Base-by-base conservation (phyloP, 371 early-diverging fungal species). In the Fennellomyces sp. region DNA sequence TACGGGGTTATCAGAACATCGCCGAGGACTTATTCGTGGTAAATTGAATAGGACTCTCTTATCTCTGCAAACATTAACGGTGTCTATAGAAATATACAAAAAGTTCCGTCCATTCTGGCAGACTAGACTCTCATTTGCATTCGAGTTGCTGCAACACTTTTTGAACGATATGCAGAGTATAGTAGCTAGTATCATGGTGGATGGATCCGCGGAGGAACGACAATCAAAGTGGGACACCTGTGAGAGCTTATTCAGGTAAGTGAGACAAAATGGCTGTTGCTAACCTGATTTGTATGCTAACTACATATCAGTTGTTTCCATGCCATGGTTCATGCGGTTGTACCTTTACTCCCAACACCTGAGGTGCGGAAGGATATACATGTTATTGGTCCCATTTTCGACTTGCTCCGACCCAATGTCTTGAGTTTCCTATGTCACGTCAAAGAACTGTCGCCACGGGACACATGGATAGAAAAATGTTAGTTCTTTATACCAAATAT, bases 61-160 rank as follows among this genome's bases (percentile, higher is more conserved):
- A 5, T 28, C 56, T 13, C n/a, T 52, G 15, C 5, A 19, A 38
- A 29, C n/a, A n/a, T n/a, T n/a, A n/a, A n/a, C n/a, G n/a, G n/a
- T n/a, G n/a, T n/a, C n/a, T n/a, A n/a, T 56, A 41, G 53, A 61
- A 4, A 56, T 66, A 7, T 69, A 63, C 31, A 41, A 36, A n/a
- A 67, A 60, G 42, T 65, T 69, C 42, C 35, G 38, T 19, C 25
- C 39, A 1, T 78, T 60, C 33, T 72, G 73, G 68, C 41, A 60
- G 3, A 59, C 38, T 8, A 70, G 76, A 62, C 39, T 73, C 26
- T 50, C 76, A 29, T 69, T 75, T 61, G 60, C 71, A 33, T 48
- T 79, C 49, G 82, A 85, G 26, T 61, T 82, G 56, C 50, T 85
- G 33, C 73, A 75, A 54, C 76, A 85, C 60, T 72, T 84, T 56